Evolutionary conservation across 139 green algal species (phyloP).

Genomic region (Picochlorum sp.): DNA sequence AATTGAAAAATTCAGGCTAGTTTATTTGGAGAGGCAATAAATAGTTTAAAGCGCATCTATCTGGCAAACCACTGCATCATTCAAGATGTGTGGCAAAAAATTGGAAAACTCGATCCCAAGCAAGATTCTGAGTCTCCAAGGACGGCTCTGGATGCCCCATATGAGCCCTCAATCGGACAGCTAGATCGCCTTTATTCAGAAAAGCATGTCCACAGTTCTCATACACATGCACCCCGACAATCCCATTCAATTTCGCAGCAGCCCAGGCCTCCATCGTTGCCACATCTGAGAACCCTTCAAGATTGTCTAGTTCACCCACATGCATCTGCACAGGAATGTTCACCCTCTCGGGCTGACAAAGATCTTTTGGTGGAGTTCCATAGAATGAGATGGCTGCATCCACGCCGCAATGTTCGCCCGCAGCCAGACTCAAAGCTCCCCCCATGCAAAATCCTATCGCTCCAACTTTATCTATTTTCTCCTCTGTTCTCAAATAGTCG

Average conservation of each 20-base stretch:
- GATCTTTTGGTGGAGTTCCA: constrained; percentile 29
- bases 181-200: constrained; percentile 24
- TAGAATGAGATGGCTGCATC: constrained; percentile 45
- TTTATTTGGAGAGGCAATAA: no score
- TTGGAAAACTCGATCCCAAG: constrained; percentile 9
- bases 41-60: no score
- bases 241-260: constrained; percentile 35
- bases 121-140: neutral
- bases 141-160: constrained; percentile 23
- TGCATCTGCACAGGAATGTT: constrained; percentile 35
- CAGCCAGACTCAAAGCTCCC: constrained; percentile 44
- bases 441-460: constrained; percentile 65
- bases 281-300: constrained; percentile 29
- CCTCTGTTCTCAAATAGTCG: constrained; percentile 30
- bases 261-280: constrained; percentile 15
- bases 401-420: constrained; percentile 38
- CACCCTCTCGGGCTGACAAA: constrained; percentile 31
- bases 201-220: constrained; percentile 41
- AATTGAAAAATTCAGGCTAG: no score
- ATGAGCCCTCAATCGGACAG: constrained; percentile 5
- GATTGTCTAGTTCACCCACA: constrained; percentile 27
- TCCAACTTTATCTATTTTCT: constrained; percentile 23
- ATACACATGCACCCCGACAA: constrained; percentile 36
- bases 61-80: no score
- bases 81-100: constrained; percentile 16